These are phyloP conservation scores for Herpotrichia juniperi DNA, from an alignment of 2,329 filamentous ascomycete genomes.

Conservation along the genomic window DNA sequence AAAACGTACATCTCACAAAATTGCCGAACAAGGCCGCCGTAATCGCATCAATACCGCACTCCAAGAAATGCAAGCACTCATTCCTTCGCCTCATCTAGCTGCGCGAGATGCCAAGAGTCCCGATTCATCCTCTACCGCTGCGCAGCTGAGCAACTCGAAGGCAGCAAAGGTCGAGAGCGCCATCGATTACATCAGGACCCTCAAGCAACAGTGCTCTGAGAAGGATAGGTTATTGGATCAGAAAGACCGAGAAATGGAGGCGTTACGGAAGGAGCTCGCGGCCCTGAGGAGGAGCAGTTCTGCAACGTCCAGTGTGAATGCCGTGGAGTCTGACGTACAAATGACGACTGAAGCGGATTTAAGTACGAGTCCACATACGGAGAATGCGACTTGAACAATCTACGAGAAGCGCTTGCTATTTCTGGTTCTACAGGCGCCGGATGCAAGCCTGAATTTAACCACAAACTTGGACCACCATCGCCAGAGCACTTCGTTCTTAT, in stretches of 20 bases:
- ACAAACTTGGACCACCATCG: neutral
- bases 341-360: conserved; percentile 4
- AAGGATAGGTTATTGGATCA: conserved; percentile 68
- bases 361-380: conserved; percentile 1
- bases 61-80: conserved; percentile 84
- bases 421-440: neutral
- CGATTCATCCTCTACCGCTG: conserved; percentile 38
- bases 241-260: conserved; percentile 66
- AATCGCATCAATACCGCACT: conserved; percentile 95
- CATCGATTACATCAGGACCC: conserved; percentile 89
- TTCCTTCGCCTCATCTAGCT: conserved; percentile 64
- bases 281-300: conserved; percentile 28
- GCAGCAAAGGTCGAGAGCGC: conserved; percentile 97
- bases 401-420: neutral
- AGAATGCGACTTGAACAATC: conserved; percentile 8
- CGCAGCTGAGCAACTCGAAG: conserved; percentile 68
- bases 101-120: conserved; percentile 40
- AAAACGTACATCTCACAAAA: conserved; percentile 96
- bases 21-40: conserved; percentile 92
- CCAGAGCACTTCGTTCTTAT: neutral
- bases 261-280: conserved; percentile 57
- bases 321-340: conserved; percentile 2
- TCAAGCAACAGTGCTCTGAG: conserved; percentile 75
- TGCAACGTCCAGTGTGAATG: conserved; percentile 1
- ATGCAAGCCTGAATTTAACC: neutral